Evolutionary conservation across 768 basidiomycete species (phyloP).

Genomic region (Collybia sp.): DNA sequence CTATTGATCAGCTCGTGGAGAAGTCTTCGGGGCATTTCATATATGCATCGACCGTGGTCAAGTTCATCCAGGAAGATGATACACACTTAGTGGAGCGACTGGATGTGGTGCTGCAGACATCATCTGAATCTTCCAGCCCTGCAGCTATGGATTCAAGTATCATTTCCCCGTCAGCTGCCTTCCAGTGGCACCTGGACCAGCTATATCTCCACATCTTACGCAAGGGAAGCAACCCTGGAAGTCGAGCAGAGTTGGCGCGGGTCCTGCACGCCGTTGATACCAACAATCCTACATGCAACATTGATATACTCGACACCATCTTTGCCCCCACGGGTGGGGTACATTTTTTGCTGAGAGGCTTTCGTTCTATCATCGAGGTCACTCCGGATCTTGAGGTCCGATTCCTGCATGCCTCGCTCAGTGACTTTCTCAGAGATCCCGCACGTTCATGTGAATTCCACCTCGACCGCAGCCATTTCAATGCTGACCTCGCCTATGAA

Average conservation of each 20-base stretch:
- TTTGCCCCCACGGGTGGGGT: constrained; percentile 1
- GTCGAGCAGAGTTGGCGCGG: background rate
- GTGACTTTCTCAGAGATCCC: constrained; percentile 5
- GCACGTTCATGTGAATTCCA: constrained; percentile 1
- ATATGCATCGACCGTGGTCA: constrained; percentile 7
- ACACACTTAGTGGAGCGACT: constrained; percentile 5
- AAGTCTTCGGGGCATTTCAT: constrained; percentile 4
- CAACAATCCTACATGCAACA: background rate
- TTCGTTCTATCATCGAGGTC: constrained; percentile 6
- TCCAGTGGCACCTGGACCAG: too few relatives aligned
- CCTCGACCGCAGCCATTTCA: background rate
- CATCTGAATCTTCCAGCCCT: background rate
- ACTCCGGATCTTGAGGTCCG: constrained; percentile 1
- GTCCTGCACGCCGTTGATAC: constrained; percentile 1
- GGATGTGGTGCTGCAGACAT: background rate
- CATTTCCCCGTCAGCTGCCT: background rate
- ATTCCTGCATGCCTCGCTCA: constrained; percentile 7
- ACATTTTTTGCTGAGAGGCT: constrained; percentile 2
- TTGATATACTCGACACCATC: background rate
- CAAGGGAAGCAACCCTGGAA: too few relatives aligned
- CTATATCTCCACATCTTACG: too few relatives aligned
- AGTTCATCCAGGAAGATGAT: constrained; percentile 6
- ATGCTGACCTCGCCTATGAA: too few relatives aligned
- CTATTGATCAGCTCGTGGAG: constrained; percentile 2
- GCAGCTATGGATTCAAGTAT: background rate